phyloP scores from a whole-genome alignment of 306 rosid genomes.

The peach (Prunus persica) region DNA sequence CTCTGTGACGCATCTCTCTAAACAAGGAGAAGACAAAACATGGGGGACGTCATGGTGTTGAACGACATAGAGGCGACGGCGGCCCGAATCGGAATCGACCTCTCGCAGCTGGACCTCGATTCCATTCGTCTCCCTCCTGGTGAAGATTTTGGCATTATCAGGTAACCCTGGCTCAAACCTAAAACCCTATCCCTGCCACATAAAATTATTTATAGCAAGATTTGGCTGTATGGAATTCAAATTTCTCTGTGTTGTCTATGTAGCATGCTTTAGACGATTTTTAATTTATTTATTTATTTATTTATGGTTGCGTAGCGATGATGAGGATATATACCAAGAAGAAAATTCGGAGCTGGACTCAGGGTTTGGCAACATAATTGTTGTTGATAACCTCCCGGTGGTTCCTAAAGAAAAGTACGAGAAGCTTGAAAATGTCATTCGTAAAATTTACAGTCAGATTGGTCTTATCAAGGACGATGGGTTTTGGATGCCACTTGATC shows the following conservation, averaged over 20 bases:
- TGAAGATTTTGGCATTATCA: slow-evolving; percentile 52
- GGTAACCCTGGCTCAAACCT: slow-evolving; percentile 34
- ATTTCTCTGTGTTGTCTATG: neutral
- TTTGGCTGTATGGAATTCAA: neutral
- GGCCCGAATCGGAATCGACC: slow-evolving; percentile 55
- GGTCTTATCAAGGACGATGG: slow-evolving; percentile 72
- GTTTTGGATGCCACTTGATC: slow-evolving; percentile 77
- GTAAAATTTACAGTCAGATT: slow-evolving; percentile 74
- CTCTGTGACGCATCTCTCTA: neutral
- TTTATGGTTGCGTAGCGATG: slow-evolving; percentile 45
- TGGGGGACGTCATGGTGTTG: slow-evolving; percentile 71
- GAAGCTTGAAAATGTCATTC: slow-evolving; percentile 65
- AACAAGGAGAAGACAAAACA: neutral
- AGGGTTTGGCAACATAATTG: slow-evolving; percentile 66
- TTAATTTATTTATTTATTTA: neutral
- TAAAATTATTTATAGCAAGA: neutral
- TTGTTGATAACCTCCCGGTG: slow-evolving; percentile 73
- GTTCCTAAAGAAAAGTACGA: slow-evolving; percentile 71
- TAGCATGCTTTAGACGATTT: neutral
- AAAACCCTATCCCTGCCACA: neutral
- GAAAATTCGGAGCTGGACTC: slow-evolving; percentile 56
- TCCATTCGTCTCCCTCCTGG: slow-evolving; percentile 62
- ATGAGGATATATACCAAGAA: slow-evolving; percentile 53
- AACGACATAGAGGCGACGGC: slow-evolving; percentile 71
- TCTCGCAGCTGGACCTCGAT: slow-evolving; percentile 49